These are phyloP conservation scores for Alopecurus myosuroides DNA, from an alignment of 176 grass and related monocot genomes.

Conservation along the genomic window DNA sequence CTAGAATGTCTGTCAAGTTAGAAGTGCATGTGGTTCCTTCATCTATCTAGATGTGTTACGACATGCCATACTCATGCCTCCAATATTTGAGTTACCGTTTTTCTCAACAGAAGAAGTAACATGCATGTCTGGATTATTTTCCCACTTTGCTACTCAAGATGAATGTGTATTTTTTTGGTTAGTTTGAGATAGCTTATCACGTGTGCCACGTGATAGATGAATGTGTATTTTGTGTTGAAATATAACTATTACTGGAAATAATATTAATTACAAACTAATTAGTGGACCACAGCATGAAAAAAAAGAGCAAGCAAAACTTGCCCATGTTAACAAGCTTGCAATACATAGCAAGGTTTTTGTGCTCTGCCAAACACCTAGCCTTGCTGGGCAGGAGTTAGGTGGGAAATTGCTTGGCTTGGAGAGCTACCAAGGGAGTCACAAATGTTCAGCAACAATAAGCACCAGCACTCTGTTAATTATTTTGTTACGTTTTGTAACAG, in stretches of 20 bases:
- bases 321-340: not conserved
- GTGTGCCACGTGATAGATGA: too few species aligned
- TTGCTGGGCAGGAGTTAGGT: not conserved
- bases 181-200: too few species aligned
- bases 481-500: slow-evolving; percentile 38
- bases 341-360: not conserved
- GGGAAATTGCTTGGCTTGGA: not conserved
- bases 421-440: not conserved
- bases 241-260: not conserved
- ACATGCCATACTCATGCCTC: not conserved
- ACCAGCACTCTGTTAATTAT: not conserved
- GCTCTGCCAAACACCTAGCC: not conserved
- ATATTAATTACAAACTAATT: not conserved
- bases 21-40: slow-evolving; percentile 8
- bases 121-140: not conserved
- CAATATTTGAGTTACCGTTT: not conserved
- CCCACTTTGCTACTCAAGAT: not conserved
- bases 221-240: not conserved
- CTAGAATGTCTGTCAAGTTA: slow-evolving; percentile 7
- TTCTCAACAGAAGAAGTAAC: not conserved
- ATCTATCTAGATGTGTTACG: slow-evolving; percentile 5
- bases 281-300: not conserved
- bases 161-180: not conserved
- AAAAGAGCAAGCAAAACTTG: not conserved
- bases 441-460: not conserved